Base-by-base conservation (phyloP, 805 yeast genomes). In the Scheffersomyces stipitis region DNA sequence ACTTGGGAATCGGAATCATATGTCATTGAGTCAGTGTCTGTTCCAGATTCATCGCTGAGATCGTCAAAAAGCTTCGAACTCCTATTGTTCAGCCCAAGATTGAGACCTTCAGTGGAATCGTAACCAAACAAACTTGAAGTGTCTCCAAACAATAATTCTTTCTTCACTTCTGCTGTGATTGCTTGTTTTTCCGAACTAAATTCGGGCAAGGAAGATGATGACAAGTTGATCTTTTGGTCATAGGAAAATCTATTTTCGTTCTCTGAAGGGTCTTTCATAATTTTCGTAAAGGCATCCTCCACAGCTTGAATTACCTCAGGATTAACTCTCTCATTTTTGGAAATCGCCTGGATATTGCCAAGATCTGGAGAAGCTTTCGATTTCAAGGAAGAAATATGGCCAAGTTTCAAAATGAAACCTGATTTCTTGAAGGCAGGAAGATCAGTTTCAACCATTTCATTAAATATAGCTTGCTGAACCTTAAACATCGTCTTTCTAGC, bases 221-320 rank as follows among this genome's bases (percentile, higher is more conserved):
- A 20, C 10, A 20, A 7, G 10, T 20, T 20, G 24, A 10, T 7
- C 7, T 20, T 20, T 7, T 20, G 7, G 10, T 7, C 7, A 7
- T 7, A 10, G 10, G 24, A 20, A 10, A 20, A 20, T 20, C 10
- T 10, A 20, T 20, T 20, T 20, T 20, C 10, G 10, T 7, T 8
- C 17, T 18, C 40, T 6, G 42, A 41, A 1, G 54, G 47, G 9
- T 42, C 46, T 18, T 52, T 60, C 73, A 76, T 75, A 23, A 83
- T 81, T 43, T 80, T 78, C 18, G 73, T 74, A 38, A 83, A 71
- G 3, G 86, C 88, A 52, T 76, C 80, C 50, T 81, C 86, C 14
- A 83, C 84, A 0, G 87, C 86, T 35, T 68, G 65, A 4, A 80
- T 57, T 1, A 76, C 81, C 13, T 58, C 65, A 3, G 71, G 69